phyloP scores from a whole-genome alignment of 805 yeast genomes.

The Candida mattraensis region DNA sequence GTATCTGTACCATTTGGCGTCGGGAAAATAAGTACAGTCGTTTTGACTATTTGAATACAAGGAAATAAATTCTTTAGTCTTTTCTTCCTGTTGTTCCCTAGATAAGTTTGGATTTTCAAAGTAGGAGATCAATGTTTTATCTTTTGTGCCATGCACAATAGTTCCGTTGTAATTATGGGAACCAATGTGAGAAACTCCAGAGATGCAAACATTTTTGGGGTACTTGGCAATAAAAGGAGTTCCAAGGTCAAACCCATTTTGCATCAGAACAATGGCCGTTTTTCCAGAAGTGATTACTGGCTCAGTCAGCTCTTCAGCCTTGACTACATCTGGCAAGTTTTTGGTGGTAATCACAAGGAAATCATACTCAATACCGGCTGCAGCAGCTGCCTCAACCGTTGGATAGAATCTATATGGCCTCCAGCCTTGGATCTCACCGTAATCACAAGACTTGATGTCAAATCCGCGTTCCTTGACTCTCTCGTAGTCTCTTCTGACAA shows the following conservation, averaged over 20 bases:
- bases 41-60: constrained; percentile 47
- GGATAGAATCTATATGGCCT: constrained; percentile 45
- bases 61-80: constrained; percentile 44
- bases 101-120: constrained; percentile 42
- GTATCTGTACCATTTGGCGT: constrained; percentile 57
- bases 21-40: constrained; percentile 38
- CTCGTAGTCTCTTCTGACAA: constrained; percentile 61
- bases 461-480: constrained; percentile 51
- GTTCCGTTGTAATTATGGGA: constrained; percentile 53
- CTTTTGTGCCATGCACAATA: constrained; percentile 47
- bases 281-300: constrained; percentile 47
- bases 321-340: constrained; percentile 57
- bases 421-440: constrained; percentile 57
- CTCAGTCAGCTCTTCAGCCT: constrained; percentile 48
- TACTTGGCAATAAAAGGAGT: constrained; percentile 50
- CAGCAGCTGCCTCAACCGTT: constrained; percentile 39
- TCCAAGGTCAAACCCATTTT: constrained; percentile 67
- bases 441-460: constrained; percentile 56
- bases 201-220: constrained; percentile 51
- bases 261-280: constrained; percentile 56
- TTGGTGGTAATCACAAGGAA: constrained; percentile 60
- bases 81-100: constrained; percentile 31
- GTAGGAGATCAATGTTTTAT: constrained; percentile 48
- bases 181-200: constrained; percentile 66
- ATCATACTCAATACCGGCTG: constrained; percentile 44